Base-by-base conservation (phyloP, 192 early-diverging fungal genomes). In the Backusella westeae region DNA sequence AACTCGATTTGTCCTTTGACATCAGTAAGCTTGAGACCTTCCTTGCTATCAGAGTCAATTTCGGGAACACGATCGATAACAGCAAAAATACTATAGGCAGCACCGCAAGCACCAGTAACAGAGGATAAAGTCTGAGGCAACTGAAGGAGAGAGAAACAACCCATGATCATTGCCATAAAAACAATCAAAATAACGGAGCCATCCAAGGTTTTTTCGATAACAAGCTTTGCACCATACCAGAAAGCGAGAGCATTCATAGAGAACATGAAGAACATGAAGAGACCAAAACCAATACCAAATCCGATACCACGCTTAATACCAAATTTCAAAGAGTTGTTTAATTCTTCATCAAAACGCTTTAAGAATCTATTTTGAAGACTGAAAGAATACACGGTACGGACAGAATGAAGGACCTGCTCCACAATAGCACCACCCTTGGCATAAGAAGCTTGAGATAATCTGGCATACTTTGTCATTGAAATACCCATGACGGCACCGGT, bases 351-450 rank as follows among this genome's bases (percentile, higher is more conserved):
- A 82, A 94, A 97, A 9, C 90, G 81, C 65, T 79, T 69, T 19
- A 86, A 41, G 75, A 93, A 93, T 52, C 91, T 88, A 35, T 89
- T 81, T 84, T 96, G 88, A 1, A 88, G 90, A 70, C 89, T 90
- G 83, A 98, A 97, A 7, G 96, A 87, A 76, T 88, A 88, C 23
- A 98, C 92, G 4, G 96, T 98, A 38, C 94, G 89, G 44, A 97
- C 92, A 4, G 88, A 85, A 34, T 90, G 81, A 44, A 98, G 77
- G 0, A 91, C 94, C 76, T 98, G 93, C 78, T 94, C 90, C 0
- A 95, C 97, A 17, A 97, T 84, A 14, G 89, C 90, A 41, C 95
- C 95, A 8, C 94, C 96, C 29, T 79, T 81, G 6, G 92, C 96
- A 77, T 96, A 97, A 6, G 91, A 81, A 74, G 87, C 73, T 71